Evolutionary conservation across 139 green algal species (phyloP), one percentile per base, ranked within the genome.

Genomic region (Gonium pectorale): DNA sequence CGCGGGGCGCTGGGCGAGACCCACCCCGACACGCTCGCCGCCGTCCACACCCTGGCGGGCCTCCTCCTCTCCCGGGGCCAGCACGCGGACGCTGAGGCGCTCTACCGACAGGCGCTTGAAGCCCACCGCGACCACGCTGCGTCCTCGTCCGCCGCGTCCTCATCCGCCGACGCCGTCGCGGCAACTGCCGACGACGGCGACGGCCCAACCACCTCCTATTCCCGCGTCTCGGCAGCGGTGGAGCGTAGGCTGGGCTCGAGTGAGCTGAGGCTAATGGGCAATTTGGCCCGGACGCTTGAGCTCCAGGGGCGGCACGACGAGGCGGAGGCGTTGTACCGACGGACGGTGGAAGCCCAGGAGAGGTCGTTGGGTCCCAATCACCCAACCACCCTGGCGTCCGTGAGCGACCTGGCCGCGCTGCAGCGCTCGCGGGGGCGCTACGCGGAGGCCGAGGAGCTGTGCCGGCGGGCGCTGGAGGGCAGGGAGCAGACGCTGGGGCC

Each of bases 371-470:
- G 67, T 17, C 22, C 35, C 67, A 54, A 74, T 40, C 38, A 54
- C 41, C 37, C 67, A 9, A 40, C 52, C 4, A 74, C 67, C 22
- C 4, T 74, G 0, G 37, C 44, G 13, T 40, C 4, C 44, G 56
- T 41, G 38, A 33, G 24, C 27, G 40, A 6, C 22, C 51, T 81
- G 52, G 72, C 52, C 3, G 24, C 33, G 22, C 37, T 81, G 19
- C 52, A 54, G n/a, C 3, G 21, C 1, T 33, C 35, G n/a, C n/a
- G n/a, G 27, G 56, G 74, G 0, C 27, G 29, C 19, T 81, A 60
- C 29, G 74, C 1, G 1, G 74, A 81, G 38, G 74, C 74, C 21
- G 74, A 81, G 74, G 19, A 38, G 3, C 24, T 81, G 56, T 49
- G 21, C 49, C 27, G 29, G 38, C 27, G 40, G 38, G 13, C 2